A percentile compares a stretch with the other conserved stretches of the same genome.
Conservation (phyloP, 2,329 filamentous ascomycete species). For the Venturia asperata region DNA sequence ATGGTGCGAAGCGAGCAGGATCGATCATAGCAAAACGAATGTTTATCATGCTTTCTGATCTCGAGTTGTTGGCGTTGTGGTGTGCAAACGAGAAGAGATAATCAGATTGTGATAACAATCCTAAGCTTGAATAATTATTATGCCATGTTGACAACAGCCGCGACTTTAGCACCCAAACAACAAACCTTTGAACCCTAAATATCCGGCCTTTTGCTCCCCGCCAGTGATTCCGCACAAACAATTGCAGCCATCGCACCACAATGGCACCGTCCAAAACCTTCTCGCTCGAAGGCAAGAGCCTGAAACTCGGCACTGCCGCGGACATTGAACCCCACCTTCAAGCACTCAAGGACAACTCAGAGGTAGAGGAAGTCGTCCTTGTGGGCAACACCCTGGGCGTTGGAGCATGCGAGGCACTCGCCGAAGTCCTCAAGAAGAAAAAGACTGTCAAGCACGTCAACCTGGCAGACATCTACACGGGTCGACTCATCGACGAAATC, state of each 20-base stretch:
- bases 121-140: too few relatives aligned
- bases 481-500: slow-evolving; percentile 86
- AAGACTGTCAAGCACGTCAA: slow-evolving; percentile 78
- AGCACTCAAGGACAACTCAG: slow-evolving; percentile 60
- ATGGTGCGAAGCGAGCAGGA: neutral
- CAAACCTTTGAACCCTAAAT: too few relatives aligned
- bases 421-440: slow-evolving; percentile 76
- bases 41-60: neutral
- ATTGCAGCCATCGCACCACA: neutral
- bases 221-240: too few relatives aligned
- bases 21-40: neutral
- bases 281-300: slow-evolving; percentile 81
- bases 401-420: slow-evolving; percentile 76
- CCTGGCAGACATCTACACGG: slow-evolving; percentile 96
- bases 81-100: neutral
- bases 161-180: too few relatives aligned
- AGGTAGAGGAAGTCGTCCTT: slow-evolving; percentile 79
- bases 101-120: too few relatives aligned
- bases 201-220: too few relatives aligned
- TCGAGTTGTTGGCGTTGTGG: neutral
- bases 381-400: slow-evolving; percentile 90
- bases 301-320: slow-evolving; percentile 84
- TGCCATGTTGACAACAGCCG: too few relatives aligned
- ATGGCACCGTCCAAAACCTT: slow-evolving; percentile 54
- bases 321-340: slow-evolving; percentile 82